Base-by-base conservation (phyloP, 2,329 filamentous ascomycete genomes). In the Penicillium capsulatum region DNA sequence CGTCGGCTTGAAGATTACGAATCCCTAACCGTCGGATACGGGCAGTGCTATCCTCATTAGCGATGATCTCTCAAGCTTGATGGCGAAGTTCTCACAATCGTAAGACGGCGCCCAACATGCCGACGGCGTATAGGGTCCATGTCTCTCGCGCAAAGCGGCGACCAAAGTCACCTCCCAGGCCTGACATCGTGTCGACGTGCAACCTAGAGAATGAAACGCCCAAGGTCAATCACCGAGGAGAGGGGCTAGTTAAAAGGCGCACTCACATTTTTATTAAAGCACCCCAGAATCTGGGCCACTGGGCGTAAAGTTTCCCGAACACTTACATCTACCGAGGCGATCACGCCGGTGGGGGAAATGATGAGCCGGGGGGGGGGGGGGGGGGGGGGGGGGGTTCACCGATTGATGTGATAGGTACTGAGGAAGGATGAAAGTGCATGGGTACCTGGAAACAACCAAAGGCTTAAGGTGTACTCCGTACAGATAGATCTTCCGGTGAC, bases 1-100 rank as follows among this genome's bases (percentile, higher is more conserved):
- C 78, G 44, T 81, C 77, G 2, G 59, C 16, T 49, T 79, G 75
- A 26, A 80, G 64, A 38, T 71, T 70, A 39, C 60, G 70, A 36
- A 75, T 51, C 2, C 75, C 73, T 5, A 69, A 53, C 37, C 67
- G 63, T 36, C 64, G 63, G 36, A 66, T 53, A 52, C 66, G 63
- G 32, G 66, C 66, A 16, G 56, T 40, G 29, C 67, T 70, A 22
- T 16, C 7, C 14, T 22, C 7, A 28, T 40, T 28, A 43, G 22
- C 10, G 8, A 16, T 8, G 3, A 16, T 11, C 15, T 6, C 10
- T 33, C 10, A 4, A 3, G 7, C 20, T 19, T 19, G 2, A 11
- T 3, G 9, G 15, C 4, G 14, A 2, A 65, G 69, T 27, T 58
- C 66, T 60, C 41, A 70, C 66, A 61, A 62, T 62, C 66, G 54